phyloP scores from a whole-genome alignment of 306 rosid species.

The Castanospermum australe region DNA sequence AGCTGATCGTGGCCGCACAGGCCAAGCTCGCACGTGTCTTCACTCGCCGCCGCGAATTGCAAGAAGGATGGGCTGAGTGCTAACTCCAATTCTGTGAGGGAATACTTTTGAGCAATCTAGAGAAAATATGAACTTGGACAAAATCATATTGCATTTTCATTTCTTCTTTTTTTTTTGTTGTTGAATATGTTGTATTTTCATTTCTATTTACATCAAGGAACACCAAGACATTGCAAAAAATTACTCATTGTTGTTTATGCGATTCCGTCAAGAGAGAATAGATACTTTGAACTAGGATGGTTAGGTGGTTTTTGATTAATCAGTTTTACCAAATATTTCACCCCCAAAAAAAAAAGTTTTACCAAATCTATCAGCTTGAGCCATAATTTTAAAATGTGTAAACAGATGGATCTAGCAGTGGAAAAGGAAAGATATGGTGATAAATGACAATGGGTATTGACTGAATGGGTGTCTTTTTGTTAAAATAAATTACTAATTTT shows the following conservation, averaged over 20 bases:
- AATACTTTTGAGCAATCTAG: neutral
- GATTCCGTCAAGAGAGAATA: neutral
- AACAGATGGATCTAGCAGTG: neutral
- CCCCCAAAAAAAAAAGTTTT: too few species aligned
- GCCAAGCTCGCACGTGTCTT: conserved; percentile 41
- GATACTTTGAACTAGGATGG: neutral
- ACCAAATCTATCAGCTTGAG: neutral
- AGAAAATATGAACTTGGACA: too few species aligned
- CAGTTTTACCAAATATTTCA: neutral
- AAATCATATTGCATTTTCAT: neutral
- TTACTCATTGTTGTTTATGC: too few species aligned
- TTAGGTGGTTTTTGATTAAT: neutral
- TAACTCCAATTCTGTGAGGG: too few species aligned
- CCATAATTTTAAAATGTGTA: neutral
- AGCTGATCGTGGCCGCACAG: conserved; percentile 52
- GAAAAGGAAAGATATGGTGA: too few species aligned
- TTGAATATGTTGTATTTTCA: too few species aligned
- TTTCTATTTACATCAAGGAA: neutral
- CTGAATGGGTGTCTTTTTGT: too few species aligned
- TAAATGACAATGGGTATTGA: too few species aligned
- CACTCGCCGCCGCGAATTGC: conserved; percentile 4
- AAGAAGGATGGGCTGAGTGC: conserved; percentile 64
- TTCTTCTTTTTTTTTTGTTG: neutral
- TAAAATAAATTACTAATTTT: too few species aligned
- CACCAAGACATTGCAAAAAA: neutral